Evolutionary conservation across 2,329 filamentous ascomycete genomes (phyloP), one percentile per base, ranked within the genome.

Genomic region (Microcyclosporella mali): DNA sequence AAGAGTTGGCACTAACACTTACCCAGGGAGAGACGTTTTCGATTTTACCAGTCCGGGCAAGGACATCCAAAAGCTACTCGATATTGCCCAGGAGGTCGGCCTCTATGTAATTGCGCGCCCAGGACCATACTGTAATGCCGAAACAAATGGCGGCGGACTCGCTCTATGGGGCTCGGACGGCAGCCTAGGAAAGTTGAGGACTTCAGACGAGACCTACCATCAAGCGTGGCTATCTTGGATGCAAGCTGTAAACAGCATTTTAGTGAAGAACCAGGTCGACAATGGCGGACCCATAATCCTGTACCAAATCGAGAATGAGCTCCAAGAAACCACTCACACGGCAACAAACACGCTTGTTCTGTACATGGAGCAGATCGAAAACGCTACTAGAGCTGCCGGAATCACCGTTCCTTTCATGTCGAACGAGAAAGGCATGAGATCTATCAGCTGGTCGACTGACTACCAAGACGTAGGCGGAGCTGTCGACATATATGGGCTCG

Each of bases 51-150:
- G 63, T 12, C 74, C 72, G 2, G 71, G 73, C 2, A 75, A 73
- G 47, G 68, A 79, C 51, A 73, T 78, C 47, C 71, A 69, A 21
- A n/a, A 64, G 7, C 67, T 79, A 31, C 70, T 76, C 39, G 70
- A 73, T 19, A 65, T 77, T 18, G 75, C 75, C 2, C 70, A 76
- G 49, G 66, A 74, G 30, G 61, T 77, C 17, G 75, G 75, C 2
- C 61, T 78, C 30, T 78, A 77, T 49, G 68, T 77, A 30, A 71
- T 79, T 19, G 69, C 44, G 3, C 67, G 78, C 0, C 76, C 78
- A 0, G 78, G 79, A 0, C 78, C 78, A 0, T 83, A 82, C 43
- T 71, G 79, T 44, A 83, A 82, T 48, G 79, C 78, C 1, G 80
- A 82, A 56, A 70, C 77, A 2, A 80, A 75, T 48, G 47, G 73